phyloP scores from a whole-genome alignment of 2,329 filamentous ascomycete genomes.

The Alternaria burnsii region DNA sequence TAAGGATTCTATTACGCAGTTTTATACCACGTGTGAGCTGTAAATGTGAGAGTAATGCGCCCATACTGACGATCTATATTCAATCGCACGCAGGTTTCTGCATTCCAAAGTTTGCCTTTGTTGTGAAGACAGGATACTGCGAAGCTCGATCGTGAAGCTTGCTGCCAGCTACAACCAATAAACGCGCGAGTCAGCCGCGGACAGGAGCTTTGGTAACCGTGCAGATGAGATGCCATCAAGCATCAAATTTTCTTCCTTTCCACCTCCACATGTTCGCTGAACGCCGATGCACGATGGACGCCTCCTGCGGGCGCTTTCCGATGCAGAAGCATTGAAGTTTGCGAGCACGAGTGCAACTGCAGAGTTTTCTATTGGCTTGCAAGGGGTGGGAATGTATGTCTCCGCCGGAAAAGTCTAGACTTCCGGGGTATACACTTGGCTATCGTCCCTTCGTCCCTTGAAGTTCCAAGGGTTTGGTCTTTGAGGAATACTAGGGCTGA shows the following conservation, averaged over 20 bases:
- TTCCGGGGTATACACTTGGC: background rate
- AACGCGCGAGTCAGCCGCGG: conserved; percentile 32
- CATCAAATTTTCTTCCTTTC: conserved; percentile 26
- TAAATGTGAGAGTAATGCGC: background rate
- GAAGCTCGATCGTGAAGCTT: conserved; percentile 2
- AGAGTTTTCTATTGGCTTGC: conserved; percentile 19
- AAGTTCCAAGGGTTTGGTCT: background rate
- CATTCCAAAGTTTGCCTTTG: background rate
- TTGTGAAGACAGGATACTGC: conserved; percentile 8
- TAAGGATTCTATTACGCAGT: conserved; percentile 19
- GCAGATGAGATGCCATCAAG: conserved; percentile 17
- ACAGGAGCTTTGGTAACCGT: conserved; percentile 25
- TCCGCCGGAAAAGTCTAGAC: background rate
- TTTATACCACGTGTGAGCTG: conserved; percentile 15
- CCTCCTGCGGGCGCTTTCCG: conserved; percentile 12
- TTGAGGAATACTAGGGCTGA: background rate
- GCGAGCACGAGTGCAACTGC: conserved; percentile 9
- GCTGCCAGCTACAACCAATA: conserved; percentile 27
- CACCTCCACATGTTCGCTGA: conserved; percentile 31
- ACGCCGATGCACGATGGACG: conserved; percentile 26
- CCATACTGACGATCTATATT: background rate
- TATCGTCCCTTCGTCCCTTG: background rate
- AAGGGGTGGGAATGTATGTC: background rate
- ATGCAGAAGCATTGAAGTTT: conserved; percentile 6
- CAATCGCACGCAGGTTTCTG: background rate